A percentile compares a stretch with the other conserved stretches of the same genome.
Evolutionary conservation across 2,329 filamentous ascomycete species (phyloP).

Genomic region (Pseudofabraea citricarpa): DNA sequence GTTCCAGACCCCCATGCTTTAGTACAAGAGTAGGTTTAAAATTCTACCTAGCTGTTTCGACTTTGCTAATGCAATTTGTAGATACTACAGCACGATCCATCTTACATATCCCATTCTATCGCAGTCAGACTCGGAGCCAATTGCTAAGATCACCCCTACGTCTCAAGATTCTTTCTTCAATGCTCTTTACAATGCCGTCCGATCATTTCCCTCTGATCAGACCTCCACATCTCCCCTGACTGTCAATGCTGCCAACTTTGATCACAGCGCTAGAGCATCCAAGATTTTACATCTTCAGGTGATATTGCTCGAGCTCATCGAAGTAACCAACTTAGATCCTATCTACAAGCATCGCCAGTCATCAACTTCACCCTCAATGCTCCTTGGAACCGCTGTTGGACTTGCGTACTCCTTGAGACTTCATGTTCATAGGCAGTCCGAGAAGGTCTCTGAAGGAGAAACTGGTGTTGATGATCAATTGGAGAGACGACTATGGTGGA

Average conservation of each 20-base stretch:
- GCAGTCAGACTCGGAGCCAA: neutral
- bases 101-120: neutral
- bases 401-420: slow-evolving; percentile 62
- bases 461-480: slow-evolving; percentile 58
- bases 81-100: neutral
- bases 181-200: slow-evolving; percentile 55
- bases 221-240: neutral
- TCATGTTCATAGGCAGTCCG: slow-evolving; percentile 40
- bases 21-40: slow-evolving; percentile 33
- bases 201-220: slow-evolving; percentile 40
- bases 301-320: slow-evolving; percentile 60
- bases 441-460: slow-evolving; percentile 40
- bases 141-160: slow-evolving; percentile 20
- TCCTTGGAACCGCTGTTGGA: slow-evolving; percentile 62
- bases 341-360: slow-evolving; percentile 37
- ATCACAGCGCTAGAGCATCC: slow-evolving; percentile 14
- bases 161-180: slow-evolving; percentile 61
- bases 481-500: slow-evolving; percentile 65
- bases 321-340: slow-evolving; percentile 51
- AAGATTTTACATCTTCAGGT: slow-evolving; percentile 59
- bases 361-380: slow-evolving; percentile 40
- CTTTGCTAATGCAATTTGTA: no score
- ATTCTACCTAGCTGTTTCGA: no score
- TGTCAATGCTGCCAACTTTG: neutral
- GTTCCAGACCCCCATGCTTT: slow-evolving; percentile 41